Percentiles rank a stretch among this genome's conserved stretches.
These are phyloP conservation scores for Skeletonema marinoi DNA, from an alignment of 108 stramenopile species.

Conservation along the genomic window DNA sequence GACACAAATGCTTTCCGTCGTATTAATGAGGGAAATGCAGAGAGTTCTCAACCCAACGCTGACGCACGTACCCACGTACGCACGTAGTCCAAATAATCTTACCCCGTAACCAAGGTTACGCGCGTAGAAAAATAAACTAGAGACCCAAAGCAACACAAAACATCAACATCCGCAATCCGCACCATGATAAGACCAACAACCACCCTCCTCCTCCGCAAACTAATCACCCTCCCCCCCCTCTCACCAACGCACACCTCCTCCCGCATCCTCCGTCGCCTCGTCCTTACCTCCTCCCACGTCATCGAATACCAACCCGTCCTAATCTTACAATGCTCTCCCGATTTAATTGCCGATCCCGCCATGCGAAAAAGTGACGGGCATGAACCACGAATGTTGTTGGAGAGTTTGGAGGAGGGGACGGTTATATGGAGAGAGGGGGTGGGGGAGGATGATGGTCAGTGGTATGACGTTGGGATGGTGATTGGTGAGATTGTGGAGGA, in stretches of 20 bases:
- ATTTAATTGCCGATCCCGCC: constrained; percentile 33
- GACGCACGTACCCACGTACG: too few species aligned
- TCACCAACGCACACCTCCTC: constrained; percentile 29
- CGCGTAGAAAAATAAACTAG: too few species aligned
- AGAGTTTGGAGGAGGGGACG: constrained; percentile 19
- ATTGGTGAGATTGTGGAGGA: constrained; percentile 20
- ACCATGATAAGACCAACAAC: neutral
- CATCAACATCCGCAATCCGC: too few species aligned
- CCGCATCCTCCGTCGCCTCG: constrained; percentile 7
- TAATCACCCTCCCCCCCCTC: constrained; percentile 23
- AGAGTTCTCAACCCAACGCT: too few species aligned
- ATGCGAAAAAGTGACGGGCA: constrained; percentile 1
- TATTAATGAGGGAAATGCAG: too few species aligned
- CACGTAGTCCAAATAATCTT: too few species aligned
- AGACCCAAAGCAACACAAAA: neutral
- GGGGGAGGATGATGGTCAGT: neutral
- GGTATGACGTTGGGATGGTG: constrained; percentile 17
- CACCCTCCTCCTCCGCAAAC: constrained; percentile 9
- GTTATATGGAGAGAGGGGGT: neutral
- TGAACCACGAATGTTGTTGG: constrained; percentile 23
- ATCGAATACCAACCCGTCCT: constrained; percentile 26
- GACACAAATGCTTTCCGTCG: too few species aligned
- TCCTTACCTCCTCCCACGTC: neutral
- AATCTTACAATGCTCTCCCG: constrained; percentile 18
- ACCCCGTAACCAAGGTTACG: too few species aligned